These are phyloP conservation scores for Sarocladium oryzae DNA, from an alignment of 2,329 filamentous ascomycete genomes.

Conservation along the genomic window DNA sequence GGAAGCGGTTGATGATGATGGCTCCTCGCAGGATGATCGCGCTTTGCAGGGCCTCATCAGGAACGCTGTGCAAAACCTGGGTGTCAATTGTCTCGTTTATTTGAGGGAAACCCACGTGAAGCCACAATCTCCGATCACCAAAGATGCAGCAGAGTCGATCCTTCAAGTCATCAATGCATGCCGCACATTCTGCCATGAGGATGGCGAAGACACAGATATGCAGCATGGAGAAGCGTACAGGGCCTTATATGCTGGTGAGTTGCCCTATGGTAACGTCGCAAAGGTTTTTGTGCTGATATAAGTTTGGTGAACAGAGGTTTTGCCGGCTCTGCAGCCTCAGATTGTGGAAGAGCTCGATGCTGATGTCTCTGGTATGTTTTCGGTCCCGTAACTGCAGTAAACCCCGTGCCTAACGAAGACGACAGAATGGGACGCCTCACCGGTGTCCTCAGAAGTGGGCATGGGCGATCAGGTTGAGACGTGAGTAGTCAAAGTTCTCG, in stretches of 20 bases:
- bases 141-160: conserved; percentile 35
- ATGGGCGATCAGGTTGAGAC: neutral
- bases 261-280: too few relatives aligned
- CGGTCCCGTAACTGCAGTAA: neutral
- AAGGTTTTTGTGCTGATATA: conserved; percentile 30
- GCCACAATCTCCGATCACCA: conserved; percentile 33
- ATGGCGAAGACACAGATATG: conserved; percentile 18
- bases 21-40: conserved; percentile 6
- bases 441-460: conserved; percentile 41
- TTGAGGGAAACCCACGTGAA: conserved; percentile 40
- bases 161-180: conserved; percentile 37
- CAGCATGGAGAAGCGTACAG: conserved; percentile 23
- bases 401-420: conserved; percentile 1
- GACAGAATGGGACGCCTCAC: conserved; percentile 50
- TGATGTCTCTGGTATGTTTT: conserved; percentile 54
- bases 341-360: conserved; percentile 52
- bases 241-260: conserved; percentile 21
- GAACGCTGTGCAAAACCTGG: conserved; percentile 31
- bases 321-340: conserved; percentile 36
- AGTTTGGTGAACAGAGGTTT: conserved; percentile 15
- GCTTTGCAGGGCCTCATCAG: conserved; percentile 1
- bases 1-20: conserved; percentile 20
- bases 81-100: conserved; percentile 37
- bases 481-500: too few relatives aligned
- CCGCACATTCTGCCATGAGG: conserved; percentile 29